phyloP scores from a whole-genome alignment of 352 stramenopile species.

The Globisporangium emineosum region DNA sequence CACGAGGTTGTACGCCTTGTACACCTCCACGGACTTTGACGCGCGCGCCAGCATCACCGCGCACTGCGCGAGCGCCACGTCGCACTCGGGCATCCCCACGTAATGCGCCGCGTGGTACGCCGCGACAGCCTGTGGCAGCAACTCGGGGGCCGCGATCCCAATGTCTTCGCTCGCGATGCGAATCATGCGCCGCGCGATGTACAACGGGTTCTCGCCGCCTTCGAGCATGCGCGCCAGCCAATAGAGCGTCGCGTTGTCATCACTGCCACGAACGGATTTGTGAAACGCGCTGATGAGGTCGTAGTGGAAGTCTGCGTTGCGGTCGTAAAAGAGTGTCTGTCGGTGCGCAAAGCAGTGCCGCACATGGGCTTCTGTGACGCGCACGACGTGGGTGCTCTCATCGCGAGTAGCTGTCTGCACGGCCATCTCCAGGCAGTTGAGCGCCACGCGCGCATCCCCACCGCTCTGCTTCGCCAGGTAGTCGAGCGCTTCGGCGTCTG shows the following conservation, averaged over 20 bases:
- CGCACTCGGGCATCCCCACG: constrained; percentile 84
- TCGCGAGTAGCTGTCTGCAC: constrained; percentile 44
- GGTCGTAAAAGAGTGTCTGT: constrained; percentile 81
- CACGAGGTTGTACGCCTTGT: constrained; percentile 78
- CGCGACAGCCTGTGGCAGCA: constrained; percentile 63
- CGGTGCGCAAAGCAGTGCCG: constrained; percentile 67
- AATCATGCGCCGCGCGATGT: constrained; percentile 75
- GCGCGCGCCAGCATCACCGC: constrained; percentile 76
- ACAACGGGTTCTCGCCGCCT: constrained; percentile 82
- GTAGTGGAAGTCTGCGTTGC: constrained; percentile 86
- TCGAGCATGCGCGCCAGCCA: constrained; percentile 87
- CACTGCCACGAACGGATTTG: constrained; percentile 82
- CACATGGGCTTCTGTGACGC: constrained; percentile 58
- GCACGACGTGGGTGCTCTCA: constrained; percentile 20
- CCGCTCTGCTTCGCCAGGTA: constrained; percentile 73
- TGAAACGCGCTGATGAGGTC: constrained; percentile 83
- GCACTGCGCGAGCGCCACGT: constrained; percentile 78
- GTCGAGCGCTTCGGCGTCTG: constrained; percentile 52
- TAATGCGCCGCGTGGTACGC: constrained; percentile 76
- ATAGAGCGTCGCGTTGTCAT: constrained; percentile 79
- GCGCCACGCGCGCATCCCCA: constrained; percentile 72
- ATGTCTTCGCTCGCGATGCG: constrained; percentile 86
- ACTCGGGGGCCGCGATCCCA: constrained; percentile 62
- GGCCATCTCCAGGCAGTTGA: constrained; percentile 84
- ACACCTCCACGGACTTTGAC: constrained; percentile 82